Base-by-base conservation (phyloP, 2,329 filamentous ascomycete genomes). In the Verticillium nubilum region DNA sequence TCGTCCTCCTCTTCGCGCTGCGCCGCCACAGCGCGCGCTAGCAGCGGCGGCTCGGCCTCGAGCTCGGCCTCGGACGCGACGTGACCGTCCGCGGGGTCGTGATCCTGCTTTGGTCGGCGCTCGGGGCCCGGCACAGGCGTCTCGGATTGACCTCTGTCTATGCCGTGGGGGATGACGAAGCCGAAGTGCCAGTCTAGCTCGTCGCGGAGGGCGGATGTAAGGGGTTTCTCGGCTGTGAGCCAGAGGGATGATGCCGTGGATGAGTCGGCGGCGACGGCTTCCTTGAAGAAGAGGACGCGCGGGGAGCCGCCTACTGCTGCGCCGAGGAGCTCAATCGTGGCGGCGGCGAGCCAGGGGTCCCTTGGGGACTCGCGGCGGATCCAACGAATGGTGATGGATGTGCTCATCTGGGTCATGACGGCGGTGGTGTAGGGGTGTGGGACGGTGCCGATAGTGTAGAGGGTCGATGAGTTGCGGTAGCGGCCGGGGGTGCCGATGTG, bases 181-280 rank as follows among this genome's bases (percentile, higher is more conserved):
- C 94, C 95, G 70, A 98, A 91, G 65, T 89, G 84, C 92, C 92
- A 98, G 69, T 94, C 89, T 2, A 97, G 78, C 64, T 95, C 89
- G n/a, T 82, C 73, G 3, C 88, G 86, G 9, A 88, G 75, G 64
- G 95, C 89, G n/a, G 82, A 72, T 3, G 88, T 86, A 7, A 88
- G 75, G 17, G 77, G 75, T 52, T 78, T 76, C 67, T 88, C 85
- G n/a, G 91, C 90, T 0, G 88, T 89, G 23, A 97, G 78, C 93
- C 93, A 97, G 23, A 97, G 78, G 0, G 88, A 87, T 65, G 86
- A 86, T 0, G 85, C 79, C 1, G 81, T 76, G 17, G 83, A 84
- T 60, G 82, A 81, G 15, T 88, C 84, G 17, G 86, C 85, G 3
- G 91, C 94, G 5, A 97, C 87, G 3, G 86, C 84, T 65, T 93